phyloP scores from a whole-genome alignment of 164 flowering plant genomes.

The Dillenia turbinata region DNA sequence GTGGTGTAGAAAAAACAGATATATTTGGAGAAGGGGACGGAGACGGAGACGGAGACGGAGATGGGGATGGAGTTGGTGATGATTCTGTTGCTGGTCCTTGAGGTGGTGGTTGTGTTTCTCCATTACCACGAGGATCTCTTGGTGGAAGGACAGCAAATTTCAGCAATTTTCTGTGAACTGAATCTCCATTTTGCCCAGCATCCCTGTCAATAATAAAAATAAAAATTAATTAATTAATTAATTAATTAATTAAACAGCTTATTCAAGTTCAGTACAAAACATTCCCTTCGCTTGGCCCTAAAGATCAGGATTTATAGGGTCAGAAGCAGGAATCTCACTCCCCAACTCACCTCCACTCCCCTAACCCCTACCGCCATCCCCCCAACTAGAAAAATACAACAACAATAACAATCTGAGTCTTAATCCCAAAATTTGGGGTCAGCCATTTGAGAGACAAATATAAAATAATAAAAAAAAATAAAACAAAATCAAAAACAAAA shows the following conservation, averaged over 20 bases:
- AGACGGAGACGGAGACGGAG: slow-evolving; percentile 1
- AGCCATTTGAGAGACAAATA: too few relatives aligned
- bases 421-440: too few relatives aligned
- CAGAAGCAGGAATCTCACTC: too few relatives aligned
- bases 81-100: neutral
- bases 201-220: slow-evolving; percentile 14
- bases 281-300: neutral
- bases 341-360: too few relatives aligned
- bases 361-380: too few relatives aligned
- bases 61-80: slow-evolving; percentile 1
- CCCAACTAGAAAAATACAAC: too few relatives aligned
- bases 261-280: neutral
- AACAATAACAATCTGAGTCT: too few relatives aligned
- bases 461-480: too few relatives aligned
- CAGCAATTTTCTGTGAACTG: slow-evolving; percentile 23
- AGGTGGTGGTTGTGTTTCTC: neutral
- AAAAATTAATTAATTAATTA: neutral
- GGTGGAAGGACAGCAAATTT: neutral
- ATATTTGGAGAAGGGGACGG: slow-evolving; percentile 18
- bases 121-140: neutral
- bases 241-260: neutral
- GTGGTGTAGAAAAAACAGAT: slow-evolving; percentile 4
- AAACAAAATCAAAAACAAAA: too few relatives aligned
- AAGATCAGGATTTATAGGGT: too few relatives aligned
- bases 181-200: slow-evolving; percentile 9